Evolutionary conservation across 441 rosid species (phyloP), one percentile per base, ranked within the genome.

Genomic region (Adansonia grandidieri): DNA sequence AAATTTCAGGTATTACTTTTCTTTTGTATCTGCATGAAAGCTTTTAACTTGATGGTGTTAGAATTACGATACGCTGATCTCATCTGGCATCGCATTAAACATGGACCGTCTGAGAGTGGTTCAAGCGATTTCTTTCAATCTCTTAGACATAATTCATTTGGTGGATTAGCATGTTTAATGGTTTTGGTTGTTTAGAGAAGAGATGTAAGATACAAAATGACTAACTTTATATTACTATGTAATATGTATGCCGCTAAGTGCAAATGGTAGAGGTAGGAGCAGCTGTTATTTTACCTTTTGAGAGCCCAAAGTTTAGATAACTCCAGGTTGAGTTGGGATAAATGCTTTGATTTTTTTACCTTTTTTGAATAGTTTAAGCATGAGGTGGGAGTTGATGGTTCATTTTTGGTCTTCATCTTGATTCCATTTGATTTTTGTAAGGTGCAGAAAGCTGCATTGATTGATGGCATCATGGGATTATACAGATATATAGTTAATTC

Each of bases 1-100:
- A 80, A 62, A 47, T 75, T 80, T 80, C 78, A 81, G 94, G 96
- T 90, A 86, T 79, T 48, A 45, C 47, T 80, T 53, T 50, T 32
- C 47, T 45, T 37, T 48, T 56, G 3, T 56, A n/a, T 2, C 61
- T 79, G 19, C 17, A 0, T 20, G 15, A 71, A 53, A n/a, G 61
- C 22, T 60, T 8, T 6, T 28, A 0, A 11, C 53, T 74, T 19
- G 54, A 70, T 37, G 9, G 20, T 32, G 56, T 28, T 77, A 57
- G 19, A 58, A 20, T 24, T 51, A 28, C 62, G n/a, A 53, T 28
- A 28, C 40, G 20, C 6, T 54, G 17, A 54, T 45, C 2, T 54
- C 66, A 54, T 15, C 68, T 24, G 60, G 60, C 74, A 37, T 75
- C 9, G 17, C 32, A 28, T 13, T 0, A 71, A 71, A 54, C 9